These are phyloP conservation scores for Talaromyces sp. DNA, from an alignment of 2,329 filamentous ascomycete genomes.

Conservation along the genomic window DNA sequence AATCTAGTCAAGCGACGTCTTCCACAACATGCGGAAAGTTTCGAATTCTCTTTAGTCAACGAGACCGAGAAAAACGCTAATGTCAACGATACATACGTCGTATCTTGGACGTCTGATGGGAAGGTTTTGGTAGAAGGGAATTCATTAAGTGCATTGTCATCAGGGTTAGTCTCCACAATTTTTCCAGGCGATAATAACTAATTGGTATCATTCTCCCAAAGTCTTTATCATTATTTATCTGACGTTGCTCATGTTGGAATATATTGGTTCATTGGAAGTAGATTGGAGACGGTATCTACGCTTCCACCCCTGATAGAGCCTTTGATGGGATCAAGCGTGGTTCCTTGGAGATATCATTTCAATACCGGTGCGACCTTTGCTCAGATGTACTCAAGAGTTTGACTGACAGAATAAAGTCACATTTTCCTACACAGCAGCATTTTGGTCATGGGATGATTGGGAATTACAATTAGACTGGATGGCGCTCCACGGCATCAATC, in stretches of 20 bases:
- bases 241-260: not conserved
- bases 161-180: not conserved
- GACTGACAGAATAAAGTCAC: constrained; percentile 37
- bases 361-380: not conserved
- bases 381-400: not conserved
- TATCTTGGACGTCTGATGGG: constrained; percentile 4
- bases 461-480: constrained; percentile 53
- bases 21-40: too few relatives aligned
- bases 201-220: not conserved
- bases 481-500: constrained; percentile 50
- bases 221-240: not conserved
- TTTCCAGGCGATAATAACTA: not conserved
- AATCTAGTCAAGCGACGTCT: too few relatives aligned
- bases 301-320: not conserved
- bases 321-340: not conserved
- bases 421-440: constrained; percentile 51
- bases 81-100: constrained; percentile 22
- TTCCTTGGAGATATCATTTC: not conserved
- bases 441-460: constrained; percentile 55
- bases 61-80: too few relatives aligned
- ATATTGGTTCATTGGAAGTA: not conserved
- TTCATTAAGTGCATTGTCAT: not conserved
- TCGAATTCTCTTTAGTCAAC: too few relatives aligned
- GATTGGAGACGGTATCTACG: not conserved
- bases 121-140: not conserved